A percentile compares a stretch with the other conserved stretches of the same genome.
Conservation (phyloP, 441 rosid species). For the Croton setiger region DNA sequence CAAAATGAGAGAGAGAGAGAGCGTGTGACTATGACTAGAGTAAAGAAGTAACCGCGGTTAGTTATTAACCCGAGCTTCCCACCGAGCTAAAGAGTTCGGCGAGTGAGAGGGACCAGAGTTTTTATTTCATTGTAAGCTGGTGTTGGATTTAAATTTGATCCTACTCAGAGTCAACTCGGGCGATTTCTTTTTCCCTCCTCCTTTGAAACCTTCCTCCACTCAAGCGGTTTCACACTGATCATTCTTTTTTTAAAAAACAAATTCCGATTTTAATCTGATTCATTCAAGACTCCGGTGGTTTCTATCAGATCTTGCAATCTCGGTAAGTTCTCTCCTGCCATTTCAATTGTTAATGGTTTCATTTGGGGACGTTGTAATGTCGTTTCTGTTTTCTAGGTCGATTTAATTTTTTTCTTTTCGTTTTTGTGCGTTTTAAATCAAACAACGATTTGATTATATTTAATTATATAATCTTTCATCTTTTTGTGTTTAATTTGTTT, state of each 20-base stretch:
- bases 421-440: neutral
- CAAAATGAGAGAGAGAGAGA: neutral
- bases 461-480: neutral
- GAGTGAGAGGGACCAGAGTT: conserved; percentile 8
- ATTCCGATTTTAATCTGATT: conserved; percentile 7
- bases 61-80: conserved; percentile 29
- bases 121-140: neutral
- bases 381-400: neutral
- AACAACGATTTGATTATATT: neutral
- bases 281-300: neutral
- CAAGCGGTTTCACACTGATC: neutral
- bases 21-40: neutral
- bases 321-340: conserved; percentile 16
- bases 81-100: conserved; percentile 30
- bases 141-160: neutral
- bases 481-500: neutral
- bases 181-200: conserved; percentile 17
- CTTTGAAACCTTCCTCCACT: neutral
- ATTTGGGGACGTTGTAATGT: neutral
- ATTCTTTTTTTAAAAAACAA: too few relatives aligned
- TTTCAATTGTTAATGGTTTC: neutral
- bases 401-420: neutral
- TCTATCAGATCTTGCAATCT: conserved; percentile 14
- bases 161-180: conserved; percentile 31
- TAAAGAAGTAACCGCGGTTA: conserved; percentile 43